Percentiles rank a stretch among this genome's conserved stretches.
phyloP scores from a whole-genome alignment of 495 filamentous ascomycete species.

The Trichoderma gamsii region DNA sequence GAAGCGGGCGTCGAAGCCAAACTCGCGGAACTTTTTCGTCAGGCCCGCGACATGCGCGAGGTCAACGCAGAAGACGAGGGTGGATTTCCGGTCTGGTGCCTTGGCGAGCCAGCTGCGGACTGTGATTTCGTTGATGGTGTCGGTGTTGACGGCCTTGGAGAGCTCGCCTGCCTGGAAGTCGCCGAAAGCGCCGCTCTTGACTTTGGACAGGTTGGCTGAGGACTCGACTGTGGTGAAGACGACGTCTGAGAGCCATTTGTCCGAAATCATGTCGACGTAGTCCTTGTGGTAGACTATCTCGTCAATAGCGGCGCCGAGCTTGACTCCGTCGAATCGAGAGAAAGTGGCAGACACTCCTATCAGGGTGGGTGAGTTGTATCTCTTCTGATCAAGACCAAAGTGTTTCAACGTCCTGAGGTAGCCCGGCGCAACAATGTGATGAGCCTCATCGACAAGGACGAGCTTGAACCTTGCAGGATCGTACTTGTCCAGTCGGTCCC shows the following conservation, averaged over 20 bases:
- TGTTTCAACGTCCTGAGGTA: slow-evolving; percentile 69
- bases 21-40: slow-evolving; percentile 64
- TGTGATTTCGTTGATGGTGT: slow-evolving; percentile 69
- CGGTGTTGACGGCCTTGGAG: slow-evolving; percentile 73
- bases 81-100: slow-evolving; percentile 68
- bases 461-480: slow-evolving; percentile 79
- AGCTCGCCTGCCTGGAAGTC: slow-evolving; percentile 74
- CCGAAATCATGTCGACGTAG: slow-evolving; percentile 92
- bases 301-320: slow-evolving; percentile 80
- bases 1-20: slow-evolving; percentile 76
- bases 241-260: slow-evolving; percentile 76
- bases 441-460: slow-evolving; percentile 92
- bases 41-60: slow-evolving; percentile 68
- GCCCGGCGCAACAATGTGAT: slow-evolving; percentile 82
- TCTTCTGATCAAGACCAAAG: slow-evolving; percentile 59
- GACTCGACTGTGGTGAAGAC: slow-evolving; percentile 89
- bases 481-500: slow-evolving; percentile 72
- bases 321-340: slow-evolving; percentile 81
- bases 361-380: slow-evolving; percentile 55
- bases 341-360: slow-evolving; percentile 94
- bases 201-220: slow-evolving; percentile 64
- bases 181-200: slow-evolving; percentile 58
- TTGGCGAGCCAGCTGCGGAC: slow-evolving; percentile 78
- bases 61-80: slow-evolving; percentile 89
- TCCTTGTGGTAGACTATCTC: slow-evolving; percentile 97